Conservation (phyloP, 192 early-diverging fungal species). For the Phycomyces nitens region DNA sequence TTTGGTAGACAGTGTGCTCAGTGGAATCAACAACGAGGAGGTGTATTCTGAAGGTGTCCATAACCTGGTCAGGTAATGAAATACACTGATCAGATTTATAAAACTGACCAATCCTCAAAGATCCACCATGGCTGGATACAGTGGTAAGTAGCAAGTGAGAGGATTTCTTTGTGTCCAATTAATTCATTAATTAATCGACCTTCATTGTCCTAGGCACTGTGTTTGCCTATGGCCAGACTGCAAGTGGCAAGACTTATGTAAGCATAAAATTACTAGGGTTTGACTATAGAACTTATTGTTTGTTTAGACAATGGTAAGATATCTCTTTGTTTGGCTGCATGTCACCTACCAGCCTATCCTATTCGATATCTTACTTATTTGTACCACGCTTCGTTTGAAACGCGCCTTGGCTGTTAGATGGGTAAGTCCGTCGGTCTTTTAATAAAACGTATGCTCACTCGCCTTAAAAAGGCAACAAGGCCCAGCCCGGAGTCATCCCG, state of each 20-base stretch:
- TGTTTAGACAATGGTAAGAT: conserved; percentile 22
- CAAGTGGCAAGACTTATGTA: conserved; percentile 90
- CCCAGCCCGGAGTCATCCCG: conserved; percentile 73
- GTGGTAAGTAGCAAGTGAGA: conserved; percentile 60
- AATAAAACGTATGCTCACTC: not conserved
- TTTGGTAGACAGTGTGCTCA: conserved; percentile 48
- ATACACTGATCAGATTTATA: not conserved
- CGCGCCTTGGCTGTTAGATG: conserved; percentile 11
- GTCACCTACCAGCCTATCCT: not conserved
- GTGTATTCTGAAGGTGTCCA: conserved; percentile 46
- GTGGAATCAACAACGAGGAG: conserved; percentile 51
- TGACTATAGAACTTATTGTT: not conserved
- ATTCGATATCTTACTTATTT: not conserved
- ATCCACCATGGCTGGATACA: conserved; percentile 85
- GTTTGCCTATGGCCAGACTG: conserved; percentile 99
- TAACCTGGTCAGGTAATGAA: conserved; percentile 22
- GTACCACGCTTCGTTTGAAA: not conserved
- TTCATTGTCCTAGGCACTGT: conserved; percentile 68
- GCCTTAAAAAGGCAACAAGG: conserved; percentile 49
- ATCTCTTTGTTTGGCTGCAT: too few species aligned
- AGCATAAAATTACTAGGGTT: conserved; percentile 3
- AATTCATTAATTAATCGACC: not conserved
- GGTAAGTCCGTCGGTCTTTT: conserved; percentile 4
- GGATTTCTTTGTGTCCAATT: not conserved
- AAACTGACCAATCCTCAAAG: conserved; percentile 6